These are phyloP conservation scores for Leccinum variabile DNA, from an alignment of 1,284 basidiomycete species.

Conservation along the genomic window DNA sequence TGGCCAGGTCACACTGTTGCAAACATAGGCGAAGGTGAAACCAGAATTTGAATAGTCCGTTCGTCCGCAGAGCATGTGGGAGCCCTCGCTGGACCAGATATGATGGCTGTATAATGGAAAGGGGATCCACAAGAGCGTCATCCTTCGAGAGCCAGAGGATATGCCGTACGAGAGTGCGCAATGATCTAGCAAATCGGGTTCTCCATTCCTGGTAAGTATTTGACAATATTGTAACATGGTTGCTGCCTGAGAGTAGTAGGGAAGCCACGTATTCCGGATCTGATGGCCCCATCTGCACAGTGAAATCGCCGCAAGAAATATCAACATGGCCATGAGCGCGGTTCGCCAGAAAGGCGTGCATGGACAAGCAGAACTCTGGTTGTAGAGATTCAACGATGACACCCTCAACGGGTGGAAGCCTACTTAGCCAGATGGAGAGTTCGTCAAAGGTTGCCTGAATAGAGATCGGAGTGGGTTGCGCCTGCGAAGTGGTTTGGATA, in stretches of 20 bases:
- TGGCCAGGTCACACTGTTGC: conserved; percentile 22
- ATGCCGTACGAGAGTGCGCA: conserved; percentile 41
- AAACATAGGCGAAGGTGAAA: conserved; percentile 68
- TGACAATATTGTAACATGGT: conserved; percentile 31
- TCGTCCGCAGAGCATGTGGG: conserved; percentile 63
- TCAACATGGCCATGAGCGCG: conserved; percentile 25
- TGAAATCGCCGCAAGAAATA: conserved; percentile 32
- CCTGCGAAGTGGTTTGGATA: conserved; percentile 14
- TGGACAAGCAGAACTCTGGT: conserved; percentile 24
- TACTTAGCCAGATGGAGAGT: conserved; percentile 19
- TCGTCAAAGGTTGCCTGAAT: conserved; percentile 20
- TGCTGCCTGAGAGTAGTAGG: conserved; percentile 36
- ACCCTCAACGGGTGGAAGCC: conserved; percentile 4
- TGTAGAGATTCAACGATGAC: conserved; percentile 9
- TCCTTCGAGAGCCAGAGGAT: conserved; percentile 52
- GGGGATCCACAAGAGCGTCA: conserved; percentile 62
- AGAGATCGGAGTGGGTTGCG: not conserved
- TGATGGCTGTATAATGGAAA: conserved; percentile 77
- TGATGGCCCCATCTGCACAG: conserved; percentile 41
- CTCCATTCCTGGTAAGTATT: conserved; percentile 28
- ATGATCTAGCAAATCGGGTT: conserved; percentile 29
- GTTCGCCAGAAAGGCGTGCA: conserved; percentile 27
- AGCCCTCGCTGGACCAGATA: conserved; percentile 73
- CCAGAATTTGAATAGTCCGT: conserved; percentile 66
- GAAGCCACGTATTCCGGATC: conserved; percentile 47